Percentiles rank a stretch among this genome's conserved stretches.
Conservation (phyloP, 1,284 basidiomycete genomes). For the Malassezia arunalokei region DNA sequence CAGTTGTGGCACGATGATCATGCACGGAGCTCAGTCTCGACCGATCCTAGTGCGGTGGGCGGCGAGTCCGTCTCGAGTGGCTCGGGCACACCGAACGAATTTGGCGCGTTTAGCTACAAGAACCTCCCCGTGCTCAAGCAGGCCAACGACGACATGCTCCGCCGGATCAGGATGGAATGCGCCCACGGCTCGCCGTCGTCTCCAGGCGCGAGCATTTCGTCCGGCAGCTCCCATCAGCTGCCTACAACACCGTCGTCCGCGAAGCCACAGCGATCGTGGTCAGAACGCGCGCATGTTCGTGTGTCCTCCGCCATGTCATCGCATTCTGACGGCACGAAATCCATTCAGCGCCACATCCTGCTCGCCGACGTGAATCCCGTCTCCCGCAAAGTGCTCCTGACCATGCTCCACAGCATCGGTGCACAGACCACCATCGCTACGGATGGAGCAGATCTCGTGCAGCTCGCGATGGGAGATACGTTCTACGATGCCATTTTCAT, state of each 20-base stretch:
- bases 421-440: conserved; percentile 85
- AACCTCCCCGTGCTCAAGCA: conserved; percentile 92
- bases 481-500: conserved; percentile 62
- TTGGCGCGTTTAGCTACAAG: conserved; percentile 96
- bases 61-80: neutral
- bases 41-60: neutral
- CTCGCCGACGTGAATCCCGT: conserved; percentile 93
- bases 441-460: conserved; percentile 90
- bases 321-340: neutral
- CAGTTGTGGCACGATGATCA: conserved; percentile 54
- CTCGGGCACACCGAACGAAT: conserved; percentile 54
- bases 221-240: neutral
- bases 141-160: conserved; percentile 95
- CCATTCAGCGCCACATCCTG: conserved; percentile 46
- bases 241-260: neutral
- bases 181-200: neutral
- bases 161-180: conserved; percentile 56
- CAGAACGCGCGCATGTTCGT: neutral
- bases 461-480: conserved; percentile 91
- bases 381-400: conserved; percentile 57
- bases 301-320: neutral
- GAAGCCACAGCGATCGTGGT: neutral
- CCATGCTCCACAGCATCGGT: conserved; percentile 74
- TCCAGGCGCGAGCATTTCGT: neutral
- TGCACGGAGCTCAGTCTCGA: conserved; percentile 48